Percentiles rank a stretch among this genome's conserved stretches.
Conservation (phyloP, 164 flowering plant genomes). For the Vitis riparia region DNA sequence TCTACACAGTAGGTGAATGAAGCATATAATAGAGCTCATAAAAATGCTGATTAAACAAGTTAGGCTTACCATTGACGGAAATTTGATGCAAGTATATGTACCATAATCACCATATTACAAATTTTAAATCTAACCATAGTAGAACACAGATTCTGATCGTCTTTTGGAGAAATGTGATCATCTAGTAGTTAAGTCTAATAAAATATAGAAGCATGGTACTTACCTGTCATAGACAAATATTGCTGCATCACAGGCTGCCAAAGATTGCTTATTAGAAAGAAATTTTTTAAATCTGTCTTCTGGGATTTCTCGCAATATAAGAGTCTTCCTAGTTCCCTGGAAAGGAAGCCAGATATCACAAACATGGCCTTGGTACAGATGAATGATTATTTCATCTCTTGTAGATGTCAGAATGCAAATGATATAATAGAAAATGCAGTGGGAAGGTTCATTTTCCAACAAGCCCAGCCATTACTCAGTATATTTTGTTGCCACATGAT, state of each 20-base stretch:
- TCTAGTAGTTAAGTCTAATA: too few relatives aligned
- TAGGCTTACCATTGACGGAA: neutral
- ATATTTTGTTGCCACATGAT: neutral
- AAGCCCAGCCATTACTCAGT: neutral
- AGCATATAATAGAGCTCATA: neutral
- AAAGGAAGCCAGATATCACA: constrained; percentile 1
- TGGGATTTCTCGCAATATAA: constrained; percentile 39
- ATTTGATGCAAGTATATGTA: neutral
- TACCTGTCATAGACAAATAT: constrained; percentile 45
- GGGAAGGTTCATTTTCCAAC: neutral
- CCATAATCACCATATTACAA: neutral
- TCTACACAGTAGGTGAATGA: neutral
- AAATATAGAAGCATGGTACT: too few relatives aligned
- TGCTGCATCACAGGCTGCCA: constrained; percentile 41
- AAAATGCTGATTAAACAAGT: neutral
- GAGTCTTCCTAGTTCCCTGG: constrained; percentile 39
- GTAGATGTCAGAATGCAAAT: neutral
- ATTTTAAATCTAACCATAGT: neutral
- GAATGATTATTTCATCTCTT: neutral
- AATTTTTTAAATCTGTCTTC: constrained; percentile 31
- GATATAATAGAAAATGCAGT: neutral
- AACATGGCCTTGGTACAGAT: neutral
- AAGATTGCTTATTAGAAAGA: constrained; percentile 28
- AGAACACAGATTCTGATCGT: neutral
- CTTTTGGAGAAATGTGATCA: neutral